Percentiles rank a stretch among this genome's conserved stretches.
phyloP scores from a whole-genome alignment of 73 alveolate species.

The Breviolum minutum region DNA sequence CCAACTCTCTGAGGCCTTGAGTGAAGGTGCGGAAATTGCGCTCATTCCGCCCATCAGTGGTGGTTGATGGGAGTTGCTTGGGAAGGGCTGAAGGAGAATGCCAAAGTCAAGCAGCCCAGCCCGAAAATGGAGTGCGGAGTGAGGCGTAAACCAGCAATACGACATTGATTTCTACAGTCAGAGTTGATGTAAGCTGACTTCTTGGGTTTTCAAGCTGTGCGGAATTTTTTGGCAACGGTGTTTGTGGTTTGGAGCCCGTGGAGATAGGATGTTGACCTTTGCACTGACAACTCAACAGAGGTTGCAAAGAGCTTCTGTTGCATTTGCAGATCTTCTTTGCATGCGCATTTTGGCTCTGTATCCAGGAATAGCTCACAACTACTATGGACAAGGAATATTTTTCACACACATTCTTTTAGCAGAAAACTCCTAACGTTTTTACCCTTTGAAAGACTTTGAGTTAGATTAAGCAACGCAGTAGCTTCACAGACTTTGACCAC shows the following conservation, averaged over 20 bases:
- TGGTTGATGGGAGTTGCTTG: not conserved
- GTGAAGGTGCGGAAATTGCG: slow-evolving; percentile 41
- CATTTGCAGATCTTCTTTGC: too few relatives aligned
- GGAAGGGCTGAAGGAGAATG: not conserved
- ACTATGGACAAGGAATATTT: not conserved
- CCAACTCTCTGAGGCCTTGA: not conserved
- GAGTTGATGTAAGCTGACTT: too few relatives aligned
- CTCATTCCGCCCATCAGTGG: slow-evolving; percentile 91
- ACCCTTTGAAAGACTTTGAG: not conserved
- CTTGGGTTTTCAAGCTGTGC: too few relatives aligned
- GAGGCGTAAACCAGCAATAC: not conserved
- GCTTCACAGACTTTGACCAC: not conserved
- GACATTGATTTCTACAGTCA: too few relatives aligned
- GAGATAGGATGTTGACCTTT: too few relatives aligned
- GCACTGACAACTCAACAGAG: too few relatives aligned
- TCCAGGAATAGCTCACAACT: not conserved
- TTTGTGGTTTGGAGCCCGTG: too few relatives aligned
- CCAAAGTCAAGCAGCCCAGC: not conserved
- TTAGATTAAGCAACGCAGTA: not conserved
- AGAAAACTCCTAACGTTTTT: not conserved
- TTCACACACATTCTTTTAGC: not conserved
- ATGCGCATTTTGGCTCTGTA: too few relatives aligned
- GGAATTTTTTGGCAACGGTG: too few relatives aligned
- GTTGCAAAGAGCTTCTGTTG: too few relatives aligned
- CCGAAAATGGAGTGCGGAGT: not conserved